Evolutionary conservation across 169 alveolate species (phyloP).

Genomic region (Eimeria acervulina): DNA sequence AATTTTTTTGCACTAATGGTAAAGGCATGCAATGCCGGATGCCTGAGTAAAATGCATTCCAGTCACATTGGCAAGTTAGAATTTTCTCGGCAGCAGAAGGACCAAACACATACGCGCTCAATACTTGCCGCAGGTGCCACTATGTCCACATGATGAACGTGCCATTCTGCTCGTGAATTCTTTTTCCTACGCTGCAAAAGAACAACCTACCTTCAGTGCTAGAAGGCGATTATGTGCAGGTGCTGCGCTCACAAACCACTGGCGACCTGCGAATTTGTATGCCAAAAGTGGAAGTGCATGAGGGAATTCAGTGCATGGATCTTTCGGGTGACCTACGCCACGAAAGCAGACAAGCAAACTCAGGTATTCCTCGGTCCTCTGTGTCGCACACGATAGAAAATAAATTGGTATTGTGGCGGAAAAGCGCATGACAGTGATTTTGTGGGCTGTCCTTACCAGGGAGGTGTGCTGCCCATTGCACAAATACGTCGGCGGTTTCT

Average conservation of each 20-base stretch:
- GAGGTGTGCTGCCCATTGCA: not conserved
- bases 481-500: not conserved
- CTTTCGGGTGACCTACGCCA: not conserved
- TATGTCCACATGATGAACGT: not conserved
- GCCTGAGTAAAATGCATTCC: not conserved
- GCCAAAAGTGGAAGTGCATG: not conserved
- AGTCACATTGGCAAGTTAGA: not conserved
- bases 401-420: too few species aligned
- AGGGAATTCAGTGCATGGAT: not conserved
- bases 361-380: not conserved
- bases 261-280: constrained; percentile 60
- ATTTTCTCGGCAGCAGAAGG: not conserved
- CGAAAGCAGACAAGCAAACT: not conserved
- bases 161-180: not conserved
- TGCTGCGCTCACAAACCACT: constrained; percentile 55
- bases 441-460: not conserved
- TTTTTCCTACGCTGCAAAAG: too few species aligned
- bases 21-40: not conserved
- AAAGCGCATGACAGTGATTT: not conserved
- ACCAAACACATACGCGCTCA: not conserved
- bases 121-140: not conserved
- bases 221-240: constrained; percentile 1
- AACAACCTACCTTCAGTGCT: not conserved
- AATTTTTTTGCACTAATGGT: not conserved
- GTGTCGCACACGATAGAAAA: too few species aligned